These are phyloP conservation scores for Talaromyces proteolyticus DNA, from an alignment of 495 filamentous ascomycete genomes.

Conservation along the genomic window DNA sequence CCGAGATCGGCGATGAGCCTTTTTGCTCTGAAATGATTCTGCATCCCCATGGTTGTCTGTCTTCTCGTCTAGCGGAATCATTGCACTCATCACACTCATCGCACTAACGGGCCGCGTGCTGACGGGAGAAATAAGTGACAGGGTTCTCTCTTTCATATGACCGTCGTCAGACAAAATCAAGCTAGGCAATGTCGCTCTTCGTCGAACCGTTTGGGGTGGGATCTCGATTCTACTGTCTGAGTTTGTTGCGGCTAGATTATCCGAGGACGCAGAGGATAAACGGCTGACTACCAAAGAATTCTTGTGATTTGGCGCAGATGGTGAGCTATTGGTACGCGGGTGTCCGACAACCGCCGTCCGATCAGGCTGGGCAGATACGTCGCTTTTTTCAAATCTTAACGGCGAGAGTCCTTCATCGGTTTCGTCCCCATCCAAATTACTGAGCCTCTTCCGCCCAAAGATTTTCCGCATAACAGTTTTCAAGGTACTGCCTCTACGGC, in stretches of 20 bases:
- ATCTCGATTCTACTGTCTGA: background rate
- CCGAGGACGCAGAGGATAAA: conserved; percentile 18
- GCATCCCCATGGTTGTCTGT: conserved; percentile 3
- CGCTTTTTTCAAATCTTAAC: background rate
- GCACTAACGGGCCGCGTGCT: conserved; percentile 7
- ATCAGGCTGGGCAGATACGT: background rate
- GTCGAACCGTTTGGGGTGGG: conserved; percentile 7
- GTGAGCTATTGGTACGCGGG: background rate
- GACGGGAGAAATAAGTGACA: conserved; percentile 23
- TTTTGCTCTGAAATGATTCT: conserved; percentile 4
- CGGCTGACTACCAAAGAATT: conserved; percentile 12
- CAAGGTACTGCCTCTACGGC: conserved; percentile 37
- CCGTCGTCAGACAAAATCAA: conserved; percentile 38
- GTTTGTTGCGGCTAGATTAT: conserved; percentile 12
- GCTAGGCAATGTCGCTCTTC: conserved; percentile 39
- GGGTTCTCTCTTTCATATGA: conserved; percentile 20
- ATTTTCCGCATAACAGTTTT: conserved; percentile 45
- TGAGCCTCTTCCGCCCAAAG: conserved; percentile 38
- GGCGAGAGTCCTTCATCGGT: conserved; percentile 1
- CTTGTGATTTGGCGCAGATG: background rate
- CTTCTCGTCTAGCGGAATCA: background rate
- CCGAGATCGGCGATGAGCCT: conserved; percentile 23
- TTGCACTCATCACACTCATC: background rate
- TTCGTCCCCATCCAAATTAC: conserved; percentile 27
- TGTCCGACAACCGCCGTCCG: background rate